phyloP scores from a whole-genome alignment of 257 asterid species.

The Solanum pinnatisectum region DNA sequence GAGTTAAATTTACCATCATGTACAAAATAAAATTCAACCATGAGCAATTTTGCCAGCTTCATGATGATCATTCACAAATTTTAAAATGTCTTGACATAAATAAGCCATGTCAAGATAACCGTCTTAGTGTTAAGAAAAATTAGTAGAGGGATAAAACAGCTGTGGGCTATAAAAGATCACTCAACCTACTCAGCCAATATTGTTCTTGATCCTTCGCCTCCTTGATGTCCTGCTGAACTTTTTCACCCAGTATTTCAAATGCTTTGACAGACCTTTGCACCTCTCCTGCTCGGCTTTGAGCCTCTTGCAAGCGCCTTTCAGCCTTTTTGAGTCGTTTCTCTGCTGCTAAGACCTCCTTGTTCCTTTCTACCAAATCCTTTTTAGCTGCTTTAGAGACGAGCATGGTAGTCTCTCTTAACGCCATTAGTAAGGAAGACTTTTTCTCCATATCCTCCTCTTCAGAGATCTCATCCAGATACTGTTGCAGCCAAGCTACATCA shows the following conservation, averaged over 20 bases:
- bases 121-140: neutral
- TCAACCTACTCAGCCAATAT: constrained; percentile 20
- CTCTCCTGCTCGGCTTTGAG: neutral
- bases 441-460: constrained; percentile 2
- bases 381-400: constrained; percentile 6
- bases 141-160: neutral
- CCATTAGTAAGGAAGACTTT: constrained; percentile 1
- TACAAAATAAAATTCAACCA: neutral
- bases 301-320: constrained; percentile 3
- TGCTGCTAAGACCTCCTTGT: constrained; percentile 20
- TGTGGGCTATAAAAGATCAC: constrained; percentile 14
- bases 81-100: neutral
- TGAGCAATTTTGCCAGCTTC: neutral
- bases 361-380: constrained; percentile 18
- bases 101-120: neutral
- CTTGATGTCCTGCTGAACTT: constrained; percentile 11
- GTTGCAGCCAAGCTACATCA: constrained; percentile 26
- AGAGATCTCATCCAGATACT: constrained; percentile 10
- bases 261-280: constrained; percentile 16
- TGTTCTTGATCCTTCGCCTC: constrained; percentile 14
- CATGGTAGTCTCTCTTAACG: constrained; percentile 2
- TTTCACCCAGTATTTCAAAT: constrained; percentile 7
- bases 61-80: neutral
- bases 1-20: neutral
- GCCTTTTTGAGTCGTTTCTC: constrained; percentile 17